Base-by-base conservation (phyloP, 2,329 filamentous ascomycete genomes). In the Hymenoscyphus albidus region DNA sequence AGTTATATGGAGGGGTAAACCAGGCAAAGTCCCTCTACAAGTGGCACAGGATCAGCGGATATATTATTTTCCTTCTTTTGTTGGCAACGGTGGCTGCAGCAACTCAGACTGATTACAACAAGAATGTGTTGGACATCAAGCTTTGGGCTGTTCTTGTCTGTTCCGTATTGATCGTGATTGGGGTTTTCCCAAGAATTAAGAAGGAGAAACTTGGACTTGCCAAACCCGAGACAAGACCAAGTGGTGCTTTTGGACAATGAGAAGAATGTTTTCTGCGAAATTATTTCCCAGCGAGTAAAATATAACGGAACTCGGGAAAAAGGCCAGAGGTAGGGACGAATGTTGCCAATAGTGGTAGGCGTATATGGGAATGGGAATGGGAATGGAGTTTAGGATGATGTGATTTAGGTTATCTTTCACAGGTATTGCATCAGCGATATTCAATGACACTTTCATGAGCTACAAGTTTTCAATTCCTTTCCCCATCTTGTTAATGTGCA, bases 21-120 rank as follows among this genome's bases (percentile, higher is more conserved):
- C 87, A 87, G 2, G 94, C 93, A 22, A 96, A 93, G 82, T 82
- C 82, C 31, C 76, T 97, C 54, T 98, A 94, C 83, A 97, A 96
- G 78, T 97, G 93, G 73, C 95, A 98, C 76, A 86, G 94, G 38
- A 78, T 84, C 62, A 83, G 82, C 27, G 95, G 94, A 1, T 98
- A 99, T 75, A 69, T 86, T 7, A 79, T 93, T 65, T 78, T 94
- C 62, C 73, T 88, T 60, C 72, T 96, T 71, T 82, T 94, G 67
- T 78, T 96, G 67, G 86, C 85, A 10, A 95, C 93, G 0, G 83
- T 96, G 48, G 80, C 84, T 59, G 88, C 89, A 31, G 91, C 93
- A 1, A 92, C 88, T 2, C 82, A 88, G 78, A 97, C 94, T 1
- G 82, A 83, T 40, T 97, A 89, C 77, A 92, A 89, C 72, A 75